Conservation (phyloP, 257 asterid species). For the Penstemon davidsonii region DNA sequence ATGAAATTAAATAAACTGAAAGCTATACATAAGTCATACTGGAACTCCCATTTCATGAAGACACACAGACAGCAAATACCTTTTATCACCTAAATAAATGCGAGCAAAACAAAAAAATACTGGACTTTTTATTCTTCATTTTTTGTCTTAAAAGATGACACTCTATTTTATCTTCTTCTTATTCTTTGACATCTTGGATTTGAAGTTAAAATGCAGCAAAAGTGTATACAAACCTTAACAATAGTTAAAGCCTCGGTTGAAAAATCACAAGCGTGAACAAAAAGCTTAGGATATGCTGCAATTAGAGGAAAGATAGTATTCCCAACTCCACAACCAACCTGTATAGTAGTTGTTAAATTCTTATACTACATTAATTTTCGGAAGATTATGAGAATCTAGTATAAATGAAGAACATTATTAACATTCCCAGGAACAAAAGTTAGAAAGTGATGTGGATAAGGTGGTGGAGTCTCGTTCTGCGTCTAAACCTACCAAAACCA, state of each 20-base stretch:
- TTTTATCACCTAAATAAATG: constrained; percentile 13
- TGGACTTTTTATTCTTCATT: too few species aligned
- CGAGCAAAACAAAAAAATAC: too few species aligned
- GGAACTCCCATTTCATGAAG: not conserved
- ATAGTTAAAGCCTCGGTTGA: constrained; percentile 62
- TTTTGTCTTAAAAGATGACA: not conserved
- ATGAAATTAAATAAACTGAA: not conserved
- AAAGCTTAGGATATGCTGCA: constrained; percentile 60
- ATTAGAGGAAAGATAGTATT: constrained; percentile 72
- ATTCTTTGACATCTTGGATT: not conserved
- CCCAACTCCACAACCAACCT: constrained; percentile 91
- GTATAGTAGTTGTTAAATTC: not conserved
- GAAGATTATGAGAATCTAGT: too few species aligned
- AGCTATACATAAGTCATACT: not conserved
- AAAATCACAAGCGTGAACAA: constrained; percentile 81
- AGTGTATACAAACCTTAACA: constrained; percentile 55
- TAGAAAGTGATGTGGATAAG: too few species aligned
- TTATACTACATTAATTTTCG: too few species aligned
- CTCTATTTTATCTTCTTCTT: not conserved
- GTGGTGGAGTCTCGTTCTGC: too few species aligned
- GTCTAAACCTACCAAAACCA: too few species aligned
- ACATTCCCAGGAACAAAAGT: too few species aligned
- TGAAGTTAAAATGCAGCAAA: not conserved
- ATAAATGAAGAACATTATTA: too few species aligned
- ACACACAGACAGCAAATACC: constrained; percentile 6